Evolutionary conservation across 2,329 filamentous ascomycete genomes (phyloP), one percentile per base, ranked within the genome.

Genomic region (Botrytis porri): DNA sequence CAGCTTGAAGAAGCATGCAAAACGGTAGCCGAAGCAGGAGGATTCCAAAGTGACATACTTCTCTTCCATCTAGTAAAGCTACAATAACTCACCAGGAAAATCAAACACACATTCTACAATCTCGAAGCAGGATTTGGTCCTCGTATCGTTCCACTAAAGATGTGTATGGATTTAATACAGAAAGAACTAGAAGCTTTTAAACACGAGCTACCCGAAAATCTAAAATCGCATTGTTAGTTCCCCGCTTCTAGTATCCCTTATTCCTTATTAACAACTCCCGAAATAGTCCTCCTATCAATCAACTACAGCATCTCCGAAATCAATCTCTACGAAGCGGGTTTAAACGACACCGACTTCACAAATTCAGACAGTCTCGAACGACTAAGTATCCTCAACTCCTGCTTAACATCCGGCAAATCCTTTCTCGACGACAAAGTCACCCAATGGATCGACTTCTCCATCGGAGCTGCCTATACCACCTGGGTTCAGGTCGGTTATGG

Each of bases 41-140:
- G 77, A 74, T 77, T 76, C 6, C 74, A 77, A 41, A 77, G 75
- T 20, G 78, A 79, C 67, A 25, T 70, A 7, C 61, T 79, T n/a
- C 76, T 79, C 57, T 74, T 75, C 61, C 77, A 76, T 25, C 37
- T 78, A 29, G 73, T 75, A 12, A 75, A 76, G 62, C 74, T 76
- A 10, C 73, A 78, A 57, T 75, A 76, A 60, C 72, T 80, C 45
- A 41, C 75, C 6, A 43, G 71, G 20, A 73, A 75, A 39, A 61
- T 65, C 10, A 75, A 72, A 39, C 57, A 57, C 20, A 70, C 64
- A 25, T 73, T 75, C 64, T 66, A 62, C 32, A 73, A 74, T 62
- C 60, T 62, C 35, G 35, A 62, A 29, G 60, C 25, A 8, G 60
- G 37, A 41, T 62, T 62, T 14, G 60, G 60, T 10, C 22, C 60